A percentile compares a stretch with the other conserved stretches of the same genome.
phyloP scores from a whole-genome alignment of 148 eudicot genomes.

The Limonium bicolor region DNA sequence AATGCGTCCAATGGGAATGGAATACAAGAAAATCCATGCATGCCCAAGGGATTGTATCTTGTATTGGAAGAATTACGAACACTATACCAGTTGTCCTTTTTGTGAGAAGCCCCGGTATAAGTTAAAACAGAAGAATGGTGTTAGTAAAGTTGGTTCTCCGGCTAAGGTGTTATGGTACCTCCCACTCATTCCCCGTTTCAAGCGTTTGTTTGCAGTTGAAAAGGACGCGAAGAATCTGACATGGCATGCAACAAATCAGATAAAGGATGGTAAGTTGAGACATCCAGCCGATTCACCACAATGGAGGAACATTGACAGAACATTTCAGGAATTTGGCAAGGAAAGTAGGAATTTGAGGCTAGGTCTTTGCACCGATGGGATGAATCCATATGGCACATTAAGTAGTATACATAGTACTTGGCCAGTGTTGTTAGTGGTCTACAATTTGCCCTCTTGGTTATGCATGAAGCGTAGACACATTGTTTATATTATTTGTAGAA shows the following conservation, averaged over 20 bases:
- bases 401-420: constrained; percentile 11
- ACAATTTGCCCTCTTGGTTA: constrained; percentile 13
- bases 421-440: constrained; percentile 8
- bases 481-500: no score
- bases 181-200: no score
- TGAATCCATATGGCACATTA: neutral
- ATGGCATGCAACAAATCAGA: constrained; percentile 11
- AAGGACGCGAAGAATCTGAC: constrained; percentile 4
- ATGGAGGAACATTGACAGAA: constrained; percentile 12
- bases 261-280: constrained; percentile 3
- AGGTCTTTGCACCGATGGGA: constrained; percentile 15
- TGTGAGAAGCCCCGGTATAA: no score
- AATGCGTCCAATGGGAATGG: no score
- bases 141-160: no score
- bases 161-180: no score
- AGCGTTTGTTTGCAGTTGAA: no score
- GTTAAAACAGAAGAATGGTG: no score
- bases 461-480: constrained; percentile 15
- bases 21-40: no score
- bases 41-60: no score
- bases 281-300: constrained; percentile 11
- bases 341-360: constrained; percentile 13
- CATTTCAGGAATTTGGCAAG: neutral
- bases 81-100: no score
- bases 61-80: no score